These are phyloP conservation scores for Ochromonas danica DNA, from an alignment of 108 stramenopile species.

Conservation along the genomic window DNA sequence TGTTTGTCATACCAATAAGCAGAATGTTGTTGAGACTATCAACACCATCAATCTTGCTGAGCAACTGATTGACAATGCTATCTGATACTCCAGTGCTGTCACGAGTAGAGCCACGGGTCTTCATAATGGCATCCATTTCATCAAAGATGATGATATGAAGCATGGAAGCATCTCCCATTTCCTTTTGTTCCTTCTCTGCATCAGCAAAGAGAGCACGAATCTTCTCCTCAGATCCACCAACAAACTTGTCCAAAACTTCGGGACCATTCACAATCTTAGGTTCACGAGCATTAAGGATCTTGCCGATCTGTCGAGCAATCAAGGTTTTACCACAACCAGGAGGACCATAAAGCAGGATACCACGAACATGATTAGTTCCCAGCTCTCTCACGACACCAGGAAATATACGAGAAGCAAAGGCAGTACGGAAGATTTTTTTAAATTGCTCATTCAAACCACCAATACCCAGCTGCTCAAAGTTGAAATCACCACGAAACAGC, in stretches of 20 bases:
- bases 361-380: conserved; percentile 96
- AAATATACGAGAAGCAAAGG: conserved; percentile 94
- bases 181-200: conserved; percentile 58
- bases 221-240: conserved; percentile 93
- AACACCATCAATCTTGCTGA: conserved; percentile 98
- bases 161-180: conserved; percentile 86
- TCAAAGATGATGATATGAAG: conserved; percentile 98
- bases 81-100: conserved; percentile 93
- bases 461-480: conserved; percentile 95
- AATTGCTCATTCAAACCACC: conserved; percentile 94
- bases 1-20: conserved; percentile 99
- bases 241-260: conserved; percentile 94
- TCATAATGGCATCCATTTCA: conserved; percentile 99
- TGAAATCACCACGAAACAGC: conserved; percentile 83
- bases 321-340: conserved; percentile 97
- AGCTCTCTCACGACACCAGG: conserved; percentile 82
- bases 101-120: conserved; percentile 79
- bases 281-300: conserved; percentile 87
- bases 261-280: conserved; percentile 99
- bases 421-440: conserved; percentile 94
- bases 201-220: conserved; percentile 92
- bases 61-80: conserved; percentile 97
- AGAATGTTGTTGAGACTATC: conserved; percentile 97
- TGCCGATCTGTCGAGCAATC: conserved; percentile 96
- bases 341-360: conserved; percentile 93